Base-by-base conservation (phyloP, 371 early-diverging fungal species). In the Polyrhizophydium stewartii region DNA sequence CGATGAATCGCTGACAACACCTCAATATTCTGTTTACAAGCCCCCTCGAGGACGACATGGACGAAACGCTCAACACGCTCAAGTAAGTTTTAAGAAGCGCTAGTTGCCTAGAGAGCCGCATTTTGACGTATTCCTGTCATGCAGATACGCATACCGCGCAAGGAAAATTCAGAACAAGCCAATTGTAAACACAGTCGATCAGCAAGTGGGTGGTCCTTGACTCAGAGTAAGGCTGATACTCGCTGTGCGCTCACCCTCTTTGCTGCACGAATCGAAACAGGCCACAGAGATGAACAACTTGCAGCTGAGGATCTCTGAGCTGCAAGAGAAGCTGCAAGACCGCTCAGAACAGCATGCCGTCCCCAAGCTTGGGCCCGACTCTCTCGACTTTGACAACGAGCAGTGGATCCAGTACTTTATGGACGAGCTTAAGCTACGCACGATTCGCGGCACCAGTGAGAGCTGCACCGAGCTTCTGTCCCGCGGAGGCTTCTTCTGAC, bases 1-100 rank as follows among this genome's bases (percentile, higher is more conserved):
- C 32, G 10, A 10, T 10, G 10, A 10, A 9, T 49, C 49, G 17
- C 12, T 17, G n/a, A 6, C 45, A 60, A 51, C 75, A 75, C 2
- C 45, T 78, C 16, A 75, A 75, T 75, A 62, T 78, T 32, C 75
- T 75, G 13, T 78, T 75, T 49, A 68, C 74, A 12, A 74, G 75
- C 43, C 74, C 77, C 1, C 43, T 59, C 13, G 67, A 66, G 9
- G 70, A 74, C 27, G 77, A 77, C 46, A 59, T 64, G 60, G 77
- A 77, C 16, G 77, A 77, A 58, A 73, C 74, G 0, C 55, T 77
- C 24, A 77, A 77, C 65, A 74, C 74, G 1, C 46, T 77, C 13
- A 74, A 74, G 64, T 67, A 41, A 35, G 25, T 43, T 40, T 12
- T 30, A 16, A 12, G 24, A 7, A n/a, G n/a, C n/a, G n/a, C n/a